Evolutionary conservation across 2,329 filamentous ascomycete species (phyloP).

Genomic region (Pyrenochaeta sp.): DNA sequence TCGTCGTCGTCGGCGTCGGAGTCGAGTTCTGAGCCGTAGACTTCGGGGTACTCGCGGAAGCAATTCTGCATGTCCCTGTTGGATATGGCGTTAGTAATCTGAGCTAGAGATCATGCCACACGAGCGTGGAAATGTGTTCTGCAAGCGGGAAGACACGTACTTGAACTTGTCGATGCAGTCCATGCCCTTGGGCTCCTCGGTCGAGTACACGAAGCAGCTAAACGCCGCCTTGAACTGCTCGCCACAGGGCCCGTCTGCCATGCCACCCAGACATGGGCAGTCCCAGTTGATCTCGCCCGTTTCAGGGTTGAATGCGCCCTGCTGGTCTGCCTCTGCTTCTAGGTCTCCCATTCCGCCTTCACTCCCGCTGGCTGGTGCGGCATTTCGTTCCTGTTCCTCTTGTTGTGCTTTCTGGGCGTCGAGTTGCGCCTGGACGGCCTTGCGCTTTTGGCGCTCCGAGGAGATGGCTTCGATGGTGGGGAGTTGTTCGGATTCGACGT

Average conservation of each 20-base stretch:
- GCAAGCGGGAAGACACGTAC: conserved; percentile 60
- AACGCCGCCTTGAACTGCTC: conserved; percentile 95
- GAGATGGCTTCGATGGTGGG: conserved; percentile 55
- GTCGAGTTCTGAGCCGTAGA: conserved; percentile 88
- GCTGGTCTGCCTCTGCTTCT: conserved; percentile 81
- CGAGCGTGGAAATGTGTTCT: no score
- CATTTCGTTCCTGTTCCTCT: conserved; percentile 24
- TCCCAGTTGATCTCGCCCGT: conserved; percentile 99
- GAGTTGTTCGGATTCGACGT: conserved; percentile 50
- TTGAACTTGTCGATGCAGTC: conserved; percentile 98
- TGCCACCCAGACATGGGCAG: conserved; percentile 94
- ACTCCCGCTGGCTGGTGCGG: conserved; percentile 10
- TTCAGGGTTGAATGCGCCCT: conserved; percentile 97
- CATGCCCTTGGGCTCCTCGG: conserved; percentile 95
- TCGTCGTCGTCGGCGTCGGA: conserved; percentile 78
- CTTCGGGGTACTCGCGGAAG: conserved; percentile 89
- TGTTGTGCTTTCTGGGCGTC: conserved; percentile 35
- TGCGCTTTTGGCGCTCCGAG: conserved; percentile 50
- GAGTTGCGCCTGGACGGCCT: conserved; percentile 37
- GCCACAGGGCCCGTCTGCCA: conserved; percentile 95
- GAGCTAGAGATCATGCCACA: no score
- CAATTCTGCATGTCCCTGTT: conserved; percentile 98
- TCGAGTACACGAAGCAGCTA: conserved; percentile 97
- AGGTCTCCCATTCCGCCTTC: conserved; percentile 61
- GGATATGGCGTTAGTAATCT: no score